phyloP scores from a whole-genome alignment of 176 grass and related monocot genomes.

The Oryza glumipatula region DNA sequence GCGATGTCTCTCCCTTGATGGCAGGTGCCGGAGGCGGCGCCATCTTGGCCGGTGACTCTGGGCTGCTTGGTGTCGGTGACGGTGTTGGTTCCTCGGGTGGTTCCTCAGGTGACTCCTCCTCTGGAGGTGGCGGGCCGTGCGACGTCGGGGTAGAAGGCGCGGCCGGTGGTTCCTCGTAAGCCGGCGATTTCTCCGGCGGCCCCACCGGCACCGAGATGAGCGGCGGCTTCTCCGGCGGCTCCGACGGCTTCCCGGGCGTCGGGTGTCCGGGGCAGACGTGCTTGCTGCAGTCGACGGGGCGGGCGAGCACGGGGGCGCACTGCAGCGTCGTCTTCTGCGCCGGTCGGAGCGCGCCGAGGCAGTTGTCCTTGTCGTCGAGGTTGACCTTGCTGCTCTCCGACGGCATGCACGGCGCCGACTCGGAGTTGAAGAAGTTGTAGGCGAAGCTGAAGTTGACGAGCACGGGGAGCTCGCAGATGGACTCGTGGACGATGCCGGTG shows the following conservation, averaged over 20 bases:
- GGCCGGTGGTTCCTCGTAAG: too few relatives aligned
- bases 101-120: neutral
- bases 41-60: neutral
- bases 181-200: neutral
- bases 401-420: constrained; percentile 40
- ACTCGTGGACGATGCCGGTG: constrained; percentile 46
- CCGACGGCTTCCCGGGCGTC: neutral
- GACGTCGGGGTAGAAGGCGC: too few relatives aligned
- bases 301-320: constrained; percentile 46
- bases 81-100: neutral
- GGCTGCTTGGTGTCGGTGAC: neutral
- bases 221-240: neutral
- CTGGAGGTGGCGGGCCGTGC: neutral
- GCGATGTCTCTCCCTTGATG: neutral
- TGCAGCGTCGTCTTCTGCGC: constrained; percentile 54
- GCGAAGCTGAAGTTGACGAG: constrained; percentile 74
- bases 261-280: constrained; percentile 22
- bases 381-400: constrained; percentile 9
- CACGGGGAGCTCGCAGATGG: constrained; percentile 48
- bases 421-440: constrained; percentile 65
- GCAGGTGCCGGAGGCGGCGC: neutral
- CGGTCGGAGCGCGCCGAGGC: constrained; percentile 39
- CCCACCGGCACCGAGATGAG: neutral
- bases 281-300: constrained; percentile 58
- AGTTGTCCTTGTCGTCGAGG: constrained; percentile 50